phyloP scores from a whole-genome alignment of 129 eudicot genomes.

The Chrysanthemum makinoi region DNA sequence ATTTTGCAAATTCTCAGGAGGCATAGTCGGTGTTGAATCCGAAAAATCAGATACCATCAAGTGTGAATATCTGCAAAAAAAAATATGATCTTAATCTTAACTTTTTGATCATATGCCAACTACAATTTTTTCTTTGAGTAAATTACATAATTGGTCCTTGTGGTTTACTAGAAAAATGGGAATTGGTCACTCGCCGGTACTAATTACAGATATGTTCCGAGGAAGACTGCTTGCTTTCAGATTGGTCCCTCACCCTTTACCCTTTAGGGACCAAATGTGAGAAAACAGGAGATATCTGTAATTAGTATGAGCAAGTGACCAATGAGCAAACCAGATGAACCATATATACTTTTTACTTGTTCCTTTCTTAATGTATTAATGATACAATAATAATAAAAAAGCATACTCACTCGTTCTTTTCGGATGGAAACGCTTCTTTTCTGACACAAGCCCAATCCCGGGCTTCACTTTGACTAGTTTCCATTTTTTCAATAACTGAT shows the following conservation, averaged over 20 bases:
- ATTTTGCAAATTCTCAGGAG: conserved; percentile 88
- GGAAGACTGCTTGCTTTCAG: no score
- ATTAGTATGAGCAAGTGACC: neutral
- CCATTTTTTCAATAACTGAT: conserved; percentile 49
- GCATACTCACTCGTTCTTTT: conserved; percentile 76
- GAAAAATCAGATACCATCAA: conserved; percentile 84
- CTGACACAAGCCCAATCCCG: conserved; percentile 87
- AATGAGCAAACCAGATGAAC: no score
- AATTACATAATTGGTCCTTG: no score
- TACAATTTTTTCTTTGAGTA: neutral
- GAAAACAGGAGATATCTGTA: no score
- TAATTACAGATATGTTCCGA: no score
- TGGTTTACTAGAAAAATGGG: no score
- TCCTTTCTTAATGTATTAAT: no score
- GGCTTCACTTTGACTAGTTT: conserved; percentile 49
- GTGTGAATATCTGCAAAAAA: conserved; percentile 62
- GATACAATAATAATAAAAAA: neutral
- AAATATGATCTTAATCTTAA: neutral
- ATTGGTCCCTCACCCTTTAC: no score
- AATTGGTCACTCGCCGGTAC: no score
- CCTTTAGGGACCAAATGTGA: no score
- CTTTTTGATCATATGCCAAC: neutral
- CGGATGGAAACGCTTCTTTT: conserved; percentile 85
- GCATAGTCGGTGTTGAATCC: conserved; percentile 80
- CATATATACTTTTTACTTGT: no score